These are phyloP conservation scores for Leucocoprinus sp. DNA, from an alignment of 768 basidiomycete species.

Conservation along the genomic window DNA sequence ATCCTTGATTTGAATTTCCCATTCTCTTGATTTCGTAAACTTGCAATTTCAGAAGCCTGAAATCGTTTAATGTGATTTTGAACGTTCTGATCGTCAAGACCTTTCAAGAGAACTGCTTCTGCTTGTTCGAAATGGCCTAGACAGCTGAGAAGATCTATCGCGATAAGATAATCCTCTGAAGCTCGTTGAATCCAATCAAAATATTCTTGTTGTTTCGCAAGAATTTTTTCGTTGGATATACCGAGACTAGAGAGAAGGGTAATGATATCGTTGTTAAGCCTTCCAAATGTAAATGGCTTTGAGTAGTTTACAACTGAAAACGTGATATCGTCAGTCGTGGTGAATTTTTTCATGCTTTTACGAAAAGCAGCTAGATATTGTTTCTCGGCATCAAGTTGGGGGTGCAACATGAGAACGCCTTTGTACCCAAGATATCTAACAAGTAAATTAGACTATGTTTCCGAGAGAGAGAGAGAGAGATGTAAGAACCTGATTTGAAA, in stretches of 20 bases:
- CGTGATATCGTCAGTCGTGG: conserved; percentile 42
- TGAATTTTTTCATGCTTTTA: conserved; percentile 67
- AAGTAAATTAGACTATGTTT: not conserved
- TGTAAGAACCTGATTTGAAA: conserved; percentile 50
- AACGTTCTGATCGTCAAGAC: conserved; percentile 38
- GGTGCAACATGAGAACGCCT: conserved; percentile 62
- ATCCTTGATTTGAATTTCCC: conserved; percentile 48
- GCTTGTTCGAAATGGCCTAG: conserved; percentile 39
- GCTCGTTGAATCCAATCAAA: conserved; percentile 51
- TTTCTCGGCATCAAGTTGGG: conserved; percentile 41
- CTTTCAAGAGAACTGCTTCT: conserved; percentile 46
- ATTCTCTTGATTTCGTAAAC: conserved; percentile 38
- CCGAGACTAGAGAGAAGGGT: conserved; percentile 59
- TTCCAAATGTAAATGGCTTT: conserved; percentile 53
- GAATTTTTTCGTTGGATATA: conserved; percentile 42
- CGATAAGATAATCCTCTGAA: conserved; percentile 35
- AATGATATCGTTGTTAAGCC: conserved; percentile 65
- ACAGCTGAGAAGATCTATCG: conserved; percentile 50
- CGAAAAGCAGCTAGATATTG: conserved; percentile 47
- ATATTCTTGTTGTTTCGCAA: conserved; percentile 49
- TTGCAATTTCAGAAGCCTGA: conserved; percentile 43
- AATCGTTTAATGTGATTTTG: conserved; percentile 30
- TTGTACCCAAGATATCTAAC: conserved; percentile 62
- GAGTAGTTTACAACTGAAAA: conserved; percentile 65
- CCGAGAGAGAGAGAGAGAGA: not conserved